Percentiles rank a stretch among this genome's conserved stretches.
Conservation (phyloP, 2,329 filamentous ascomycete genomes). For the Pseudogymnoascus sp. region DNA sequence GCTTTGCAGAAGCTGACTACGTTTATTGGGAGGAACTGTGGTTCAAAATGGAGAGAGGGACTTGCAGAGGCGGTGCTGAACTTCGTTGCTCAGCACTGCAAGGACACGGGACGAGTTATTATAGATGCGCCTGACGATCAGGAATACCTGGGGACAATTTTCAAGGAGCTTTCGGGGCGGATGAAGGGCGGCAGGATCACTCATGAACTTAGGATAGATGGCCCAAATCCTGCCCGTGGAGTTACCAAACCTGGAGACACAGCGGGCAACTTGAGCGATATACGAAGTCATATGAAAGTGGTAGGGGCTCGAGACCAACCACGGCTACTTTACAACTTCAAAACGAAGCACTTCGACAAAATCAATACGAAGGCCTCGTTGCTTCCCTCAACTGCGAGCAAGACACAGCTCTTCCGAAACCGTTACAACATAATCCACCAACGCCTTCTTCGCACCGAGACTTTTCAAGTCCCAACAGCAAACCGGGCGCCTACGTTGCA, state of each 20-base stretch:
- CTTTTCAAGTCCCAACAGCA: conserved; percentile 72
- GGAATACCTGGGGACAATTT: conserved; percentile 61
- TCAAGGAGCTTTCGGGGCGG: conserved; percentile 75
- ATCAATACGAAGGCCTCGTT: conserved; percentile 58
- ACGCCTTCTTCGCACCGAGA: conserved; percentile 81
- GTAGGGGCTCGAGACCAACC: conserved; percentile 82
- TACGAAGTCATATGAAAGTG: conserved; percentile 75
- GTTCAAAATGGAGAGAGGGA: conserved; percentile 90
- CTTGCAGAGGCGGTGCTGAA: conserved; percentile 87
- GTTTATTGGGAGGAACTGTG: conserved; percentile 90
- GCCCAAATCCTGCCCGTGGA: conserved; percentile 33
- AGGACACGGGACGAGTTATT: conserved; percentile 79
- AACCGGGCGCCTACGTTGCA: conserved; percentile 43
- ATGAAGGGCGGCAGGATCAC: conserved; percentile 77
- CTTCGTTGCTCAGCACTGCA: conserved; percentile 86
- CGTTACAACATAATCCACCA: conserved; percentile 90
- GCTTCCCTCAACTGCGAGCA: conserved; percentile 69
- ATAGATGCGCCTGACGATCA: conserved; percentile 56
- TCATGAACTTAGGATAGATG: conserved; percentile 35
- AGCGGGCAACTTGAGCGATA: conserved; percentile 50
- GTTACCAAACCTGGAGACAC: conserved; percentile 49
- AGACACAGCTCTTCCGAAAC: conserved; percentile 79
- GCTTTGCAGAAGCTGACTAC: conserved; percentile 75
- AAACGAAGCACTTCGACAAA: conserved; percentile 87
- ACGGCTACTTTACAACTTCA: conserved; percentile 62